Base-by-base conservation (phyloP, 2,329 filamentous ascomycete genomes). In the Alternaria arborescens region DNA sequence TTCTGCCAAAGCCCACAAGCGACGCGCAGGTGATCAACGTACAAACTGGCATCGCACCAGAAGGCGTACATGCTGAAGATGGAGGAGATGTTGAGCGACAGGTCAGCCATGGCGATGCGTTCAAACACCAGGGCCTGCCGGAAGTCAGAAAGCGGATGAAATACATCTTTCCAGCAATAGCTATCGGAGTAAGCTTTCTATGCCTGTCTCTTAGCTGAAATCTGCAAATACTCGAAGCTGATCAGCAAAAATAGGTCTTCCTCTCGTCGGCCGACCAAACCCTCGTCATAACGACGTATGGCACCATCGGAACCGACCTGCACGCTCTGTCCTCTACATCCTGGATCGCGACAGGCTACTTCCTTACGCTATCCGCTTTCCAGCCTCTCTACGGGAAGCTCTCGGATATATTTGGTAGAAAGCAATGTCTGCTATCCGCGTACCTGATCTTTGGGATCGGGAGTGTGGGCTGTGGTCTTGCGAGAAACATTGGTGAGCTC, bases 211-310 rank as follows among this genome's bases (percentile, higher is more conserved):
- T 11, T 34, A 38, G 4, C 28, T 26, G 22, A 4, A 8, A 8
- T 36, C 20, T 22, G 16, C 34, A n/a, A 8, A 30, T 3, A 28
- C n/a, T 22, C 7, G 28, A 11, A 20, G 16, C 43, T 58, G 28
- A 55, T 42, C 14, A 55, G 5, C 38, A 24, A 44, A 43, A 4
- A n/a, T 71, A 91, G 89, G 81, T 93, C 41, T 92, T 91, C 72
- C 82, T 94, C 8, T 85, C 89, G 20, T 89, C 91, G 16, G 76
- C 76, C n/a, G 91, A 94, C 72, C 90, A 93, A 76, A 92, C 92
- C 0, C 87, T 94, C 55, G 88, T 91, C 30, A 87, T 94, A 50
- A 88, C 88, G n/a, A 89, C 86, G n/a, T 93, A 93, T 76, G 90
- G 89, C 51, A 87, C 85, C 64, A 94, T 94, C 69, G 91, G 91